These are phyloP conservation scores for Solanum peruvianum DNA, from an alignment of 257 asterid species.

Conservation along the genomic window DNA sequence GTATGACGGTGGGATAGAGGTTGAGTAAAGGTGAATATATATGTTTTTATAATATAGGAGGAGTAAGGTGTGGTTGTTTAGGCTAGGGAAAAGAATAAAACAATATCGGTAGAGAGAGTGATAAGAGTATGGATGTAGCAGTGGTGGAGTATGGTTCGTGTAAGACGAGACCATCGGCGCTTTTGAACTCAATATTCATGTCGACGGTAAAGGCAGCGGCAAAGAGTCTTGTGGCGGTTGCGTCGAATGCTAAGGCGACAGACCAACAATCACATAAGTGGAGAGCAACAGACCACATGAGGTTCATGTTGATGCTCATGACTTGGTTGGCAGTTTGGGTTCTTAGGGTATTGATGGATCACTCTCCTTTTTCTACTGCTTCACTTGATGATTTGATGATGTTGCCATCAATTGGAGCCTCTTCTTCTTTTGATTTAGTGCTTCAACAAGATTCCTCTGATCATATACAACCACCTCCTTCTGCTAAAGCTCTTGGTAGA, in stretches of 20 bases:
- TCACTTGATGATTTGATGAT: background rate
- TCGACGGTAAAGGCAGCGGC: conserved; percentile 20
- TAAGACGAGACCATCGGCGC: conserved; percentile 13
- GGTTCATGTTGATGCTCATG: conserved; percentile 18
- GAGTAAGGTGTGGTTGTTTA: background rate
- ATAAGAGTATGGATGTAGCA: background rate
- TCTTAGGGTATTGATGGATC: conserved; percentile 19
- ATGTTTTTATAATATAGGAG: background rate
- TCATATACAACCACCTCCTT: background rate
- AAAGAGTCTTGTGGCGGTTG: conserved; percentile 19
- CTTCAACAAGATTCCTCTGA: background rate
- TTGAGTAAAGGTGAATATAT: background rate
- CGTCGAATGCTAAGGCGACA: background rate
- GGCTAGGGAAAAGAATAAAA: background rate
- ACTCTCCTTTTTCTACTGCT: conserved; percentile 1
- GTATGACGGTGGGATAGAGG: background rate
- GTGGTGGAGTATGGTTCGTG: conserved; percentile 2
- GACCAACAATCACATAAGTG: conserved; percentile 1
- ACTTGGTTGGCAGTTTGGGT: conserved; percentile 20
- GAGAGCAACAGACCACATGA: conserved; percentile 12
- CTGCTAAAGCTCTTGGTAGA: conserved; percentile 17
- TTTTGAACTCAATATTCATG: conserved; percentile 16
- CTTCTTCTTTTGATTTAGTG: conserved; percentile 2
- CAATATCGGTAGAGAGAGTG: background rate
- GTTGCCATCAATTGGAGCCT: background rate